Percentiles rank a stretch among this genome's conserved stretches.
phyloP scores from a whole-genome alignment of 108 stramenopile genomes.

The Skeletonema costatum region DNA sequence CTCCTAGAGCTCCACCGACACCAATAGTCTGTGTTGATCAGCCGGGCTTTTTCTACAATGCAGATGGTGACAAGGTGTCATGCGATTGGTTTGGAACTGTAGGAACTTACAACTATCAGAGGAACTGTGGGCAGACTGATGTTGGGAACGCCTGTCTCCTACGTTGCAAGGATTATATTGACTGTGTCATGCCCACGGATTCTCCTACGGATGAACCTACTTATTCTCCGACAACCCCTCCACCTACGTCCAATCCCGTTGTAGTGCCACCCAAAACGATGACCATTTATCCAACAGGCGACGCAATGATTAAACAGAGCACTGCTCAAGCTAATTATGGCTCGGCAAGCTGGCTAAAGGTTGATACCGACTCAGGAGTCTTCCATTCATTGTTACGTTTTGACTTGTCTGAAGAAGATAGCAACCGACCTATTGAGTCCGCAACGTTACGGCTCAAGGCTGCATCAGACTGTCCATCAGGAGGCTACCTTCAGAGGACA shows the following conservation, averaged over 20 bases:
- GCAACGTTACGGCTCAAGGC: conserved; percentile 30
- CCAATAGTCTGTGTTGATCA: conserved; percentile 20
- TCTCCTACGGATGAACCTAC: conserved; percentile 11
- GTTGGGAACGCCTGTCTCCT: conserved; percentile 29
- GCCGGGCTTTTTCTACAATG: conserved; percentile 28
- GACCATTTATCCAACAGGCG: conserved; percentile 24
- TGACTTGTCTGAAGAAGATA: conserved; percentile 23
- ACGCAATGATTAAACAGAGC: conserved; percentile 26
- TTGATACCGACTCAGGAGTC: conserved; percentile 20
- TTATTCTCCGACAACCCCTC: not conserved
- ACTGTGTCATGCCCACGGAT: conserved; percentile 10
- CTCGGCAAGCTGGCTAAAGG: conserved; percentile 29
- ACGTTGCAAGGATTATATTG: conserved; percentile 16
- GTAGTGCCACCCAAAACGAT: conserved; percentile 15
- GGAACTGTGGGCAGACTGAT: conserved; percentile 32
- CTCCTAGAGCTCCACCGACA: conserved; percentile 14
- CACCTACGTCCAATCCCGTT: conserved; percentile 11
- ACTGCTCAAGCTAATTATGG: conserved; percentile 26
- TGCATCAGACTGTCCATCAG: conserved; percentile 29
- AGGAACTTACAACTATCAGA: conserved; percentile 8
- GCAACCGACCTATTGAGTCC: conserved; percentile 14
- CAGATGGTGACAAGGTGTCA: conserved; percentile 19
- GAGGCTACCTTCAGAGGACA: conserved; percentile 35
- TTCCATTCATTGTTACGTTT: conserved; percentile 40
- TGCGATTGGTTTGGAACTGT: conserved; percentile 33